phyloP scores from a whole-genome alignment of 768 basidiomycete species.

The Phylloporus sp. region DNA sequence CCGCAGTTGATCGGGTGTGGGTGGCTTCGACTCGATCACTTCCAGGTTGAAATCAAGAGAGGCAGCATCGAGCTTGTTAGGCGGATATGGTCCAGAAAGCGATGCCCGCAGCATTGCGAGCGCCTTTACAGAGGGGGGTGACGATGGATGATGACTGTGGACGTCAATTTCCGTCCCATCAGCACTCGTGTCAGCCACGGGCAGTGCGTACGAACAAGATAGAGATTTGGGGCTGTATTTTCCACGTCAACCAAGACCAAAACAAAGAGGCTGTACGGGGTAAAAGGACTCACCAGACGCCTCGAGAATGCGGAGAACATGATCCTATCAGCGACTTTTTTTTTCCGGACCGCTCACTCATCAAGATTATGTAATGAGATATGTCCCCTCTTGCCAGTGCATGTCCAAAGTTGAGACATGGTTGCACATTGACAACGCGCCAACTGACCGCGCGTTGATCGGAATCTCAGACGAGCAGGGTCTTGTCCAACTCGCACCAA shows the following conservation, averaged over 20 bases:
- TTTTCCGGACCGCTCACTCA: background rate
- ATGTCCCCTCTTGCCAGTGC: too few relatives aligned
- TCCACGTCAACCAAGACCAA: background rate
- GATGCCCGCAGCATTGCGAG: conserved; percentile 56
- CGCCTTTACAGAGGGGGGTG: conserved; percentile 60
- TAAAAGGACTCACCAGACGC: conserved; percentile 27
- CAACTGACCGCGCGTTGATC: conserved; percentile 6
- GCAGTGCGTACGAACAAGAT: conserved; percentile 48
- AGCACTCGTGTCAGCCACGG: conserved; percentile 5
- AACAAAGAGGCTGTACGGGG: conserved; percentile 1
- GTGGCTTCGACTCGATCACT: conserved; percentile 58
- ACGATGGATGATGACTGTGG: conserved; percentile 57
- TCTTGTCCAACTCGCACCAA: conserved; percentile 1
- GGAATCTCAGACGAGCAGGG: conserved; percentile 10
- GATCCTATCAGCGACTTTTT: background rate
- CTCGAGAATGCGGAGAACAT: conserved; percentile 39
- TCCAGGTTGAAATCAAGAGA: conserved; percentile 70
- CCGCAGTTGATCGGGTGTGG: conserved; percentile 62
- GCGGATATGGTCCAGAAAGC: conserved; percentile 58
- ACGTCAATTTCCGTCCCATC: background rate
- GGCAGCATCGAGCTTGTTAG: conserved; percentile 36
- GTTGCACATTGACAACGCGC: background rate
- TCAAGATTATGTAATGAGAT: conserved; percentile 7
- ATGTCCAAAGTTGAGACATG: conserved; percentile 1
- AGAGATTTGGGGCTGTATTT: conserved; percentile 51